Percentiles rank a stretch among this genome's conserved stretches.
These are phyloP conservation scores for Annulohypoxylon truncatum DNA, from an alignment of 2,329 filamentous ascomycete genomes.

Conservation along the genomic window DNA sequence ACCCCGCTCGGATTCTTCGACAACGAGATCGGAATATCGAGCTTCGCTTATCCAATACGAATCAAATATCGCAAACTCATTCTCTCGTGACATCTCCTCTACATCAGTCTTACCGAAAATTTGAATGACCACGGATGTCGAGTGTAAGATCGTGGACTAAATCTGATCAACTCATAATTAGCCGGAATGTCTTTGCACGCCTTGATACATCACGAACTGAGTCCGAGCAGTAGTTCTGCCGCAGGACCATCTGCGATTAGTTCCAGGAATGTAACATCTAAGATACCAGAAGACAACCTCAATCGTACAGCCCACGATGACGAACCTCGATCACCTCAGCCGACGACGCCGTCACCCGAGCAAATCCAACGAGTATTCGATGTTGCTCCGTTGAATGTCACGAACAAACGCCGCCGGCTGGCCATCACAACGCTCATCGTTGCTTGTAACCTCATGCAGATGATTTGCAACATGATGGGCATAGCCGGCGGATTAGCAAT, in stretches of 20 bases:
- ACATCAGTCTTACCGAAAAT: neutral
- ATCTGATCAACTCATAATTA: neutral
- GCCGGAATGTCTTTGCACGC: conserved; percentile 32
- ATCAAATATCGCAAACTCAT: neutral
- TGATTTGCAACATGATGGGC: conserved; percentile 49
- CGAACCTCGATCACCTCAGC: neutral
- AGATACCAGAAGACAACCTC: neutral
- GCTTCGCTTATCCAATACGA: neutral
- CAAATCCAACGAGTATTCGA: conserved; percentile 37
- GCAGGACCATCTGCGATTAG: neutral
- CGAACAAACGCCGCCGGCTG: conserved; percentile 28
- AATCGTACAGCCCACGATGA: neutral
- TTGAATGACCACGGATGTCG: neutral
- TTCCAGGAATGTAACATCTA: neutral
- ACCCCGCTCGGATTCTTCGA: conserved; percentile 6
- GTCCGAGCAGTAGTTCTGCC: neutral
- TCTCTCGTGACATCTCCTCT: neutral
- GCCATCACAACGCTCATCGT: conserved; percentile 33
- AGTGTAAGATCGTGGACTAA: neutral
- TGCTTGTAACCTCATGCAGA: conserved; percentile 41
- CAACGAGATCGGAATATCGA: conserved; percentile 18
- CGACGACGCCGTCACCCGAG: conserved; percentile 1
- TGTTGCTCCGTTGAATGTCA: conserved; percentile 35
- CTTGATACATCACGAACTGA: conserved; percentile 22
- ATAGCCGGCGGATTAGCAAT: conserved; percentile 47